Evolutionary conservation across 352 stramenopile species (phyloP), one percentile per base, ranked within the genome.

Genomic region (Phytopythium vexans): DNA sequence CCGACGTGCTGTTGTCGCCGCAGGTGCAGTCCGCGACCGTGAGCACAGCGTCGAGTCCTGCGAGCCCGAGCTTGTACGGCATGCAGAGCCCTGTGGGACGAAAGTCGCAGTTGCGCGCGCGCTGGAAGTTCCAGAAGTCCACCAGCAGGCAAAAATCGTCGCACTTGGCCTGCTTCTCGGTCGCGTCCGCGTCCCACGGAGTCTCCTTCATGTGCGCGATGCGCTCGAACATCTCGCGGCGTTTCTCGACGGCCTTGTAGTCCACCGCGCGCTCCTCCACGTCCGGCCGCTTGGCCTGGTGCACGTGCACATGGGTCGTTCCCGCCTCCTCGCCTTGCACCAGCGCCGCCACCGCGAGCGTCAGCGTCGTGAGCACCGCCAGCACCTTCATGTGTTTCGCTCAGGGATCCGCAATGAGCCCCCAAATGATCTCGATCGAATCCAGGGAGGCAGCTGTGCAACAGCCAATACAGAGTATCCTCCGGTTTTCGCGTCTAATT

Each of bases 111-210:
- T 86, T 88, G 61, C 75, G 77, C 21, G 40, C 57, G 42, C 82
- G 50, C 60, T 88, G 77, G 62, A 77, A 71, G 34, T 60, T 47
- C 74, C 76, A 90, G 50, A 87, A 87, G 51, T 70, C 62, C n/a
- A 61, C 45, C 11, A 88, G 71, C 46, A 66, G 52, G 47, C 79
- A 88, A 10, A 90, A 34, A 45, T 90, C 77, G 40, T 70, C 54
- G 64, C 79, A 88, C 65, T 88, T 90, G 60, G 60, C 57, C 8
- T 50, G 53, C 55, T 79, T 78, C 43, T 74, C 62, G 5, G 50
- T 41, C 2, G 56, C 60, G n/a, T 88, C 50, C 4, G 58, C n/a
- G 47, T 90, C 79, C 77, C 77, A 90, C 33, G 77, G 79, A 51
- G 79, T 87, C 38, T 69, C 76, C 60, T 88, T 90, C 68, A 86